phyloP scores from a whole-genome alignment of 495 filamentous ascomycete genomes.

The Podospora australis region DNA sequence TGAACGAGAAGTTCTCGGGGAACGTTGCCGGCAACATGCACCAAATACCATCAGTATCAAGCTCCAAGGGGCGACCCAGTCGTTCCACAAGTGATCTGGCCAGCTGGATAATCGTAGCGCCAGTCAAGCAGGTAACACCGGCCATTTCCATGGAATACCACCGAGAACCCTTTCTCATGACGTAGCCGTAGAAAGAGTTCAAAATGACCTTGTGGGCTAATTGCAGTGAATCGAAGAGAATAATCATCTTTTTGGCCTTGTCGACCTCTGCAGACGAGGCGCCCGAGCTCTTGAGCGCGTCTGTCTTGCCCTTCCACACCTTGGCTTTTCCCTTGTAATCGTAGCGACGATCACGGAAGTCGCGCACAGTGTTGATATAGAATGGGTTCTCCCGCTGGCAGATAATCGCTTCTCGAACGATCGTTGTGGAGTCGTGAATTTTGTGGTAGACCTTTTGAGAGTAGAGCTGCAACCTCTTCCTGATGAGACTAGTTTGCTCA shows the following conservation, averaged over 20 bases:
- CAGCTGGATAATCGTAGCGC: constrained; percentile 96
- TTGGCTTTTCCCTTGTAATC: constrained; percentile 98
- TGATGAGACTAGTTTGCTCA: constrained; percentile 74
- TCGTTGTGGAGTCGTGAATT: constrained; percentile 90
- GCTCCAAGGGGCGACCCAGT: constrained; percentile 85
- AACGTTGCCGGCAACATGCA: constrained; percentile 98
- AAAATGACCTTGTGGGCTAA: constrained; percentile 98
- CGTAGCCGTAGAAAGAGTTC: constrained; percentile 98
- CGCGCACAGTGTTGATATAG: constrained; percentile 92
- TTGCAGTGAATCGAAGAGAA: constrained; percentile 93
- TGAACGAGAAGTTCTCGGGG: constrained; percentile 94
- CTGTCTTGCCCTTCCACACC: constrained; percentile 95
- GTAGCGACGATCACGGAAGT: constrained; percentile 92
- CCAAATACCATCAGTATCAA: constrained; percentile 99
- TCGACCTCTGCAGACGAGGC: constrained; percentile 75
- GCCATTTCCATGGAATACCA: constrained; percentile 99
- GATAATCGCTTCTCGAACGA: constrained; percentile 93
- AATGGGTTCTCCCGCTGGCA: constrained; percentile 98
- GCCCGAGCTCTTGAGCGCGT: constrained; percentile 73
- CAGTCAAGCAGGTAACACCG: constrained; percentile 94
- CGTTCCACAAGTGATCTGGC: constrained; percentile 90
- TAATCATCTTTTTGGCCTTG: constrained; percentile 95
- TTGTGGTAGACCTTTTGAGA: constrained; percentile 99
- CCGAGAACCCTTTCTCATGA: constrained; percentile 96
- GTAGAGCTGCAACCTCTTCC: constrained; percentile 86